These are phyloP conservation scores for Rubia balearica DNA, from an alignment of 305 asterid species.

Conservation along the genomic window DNA sequence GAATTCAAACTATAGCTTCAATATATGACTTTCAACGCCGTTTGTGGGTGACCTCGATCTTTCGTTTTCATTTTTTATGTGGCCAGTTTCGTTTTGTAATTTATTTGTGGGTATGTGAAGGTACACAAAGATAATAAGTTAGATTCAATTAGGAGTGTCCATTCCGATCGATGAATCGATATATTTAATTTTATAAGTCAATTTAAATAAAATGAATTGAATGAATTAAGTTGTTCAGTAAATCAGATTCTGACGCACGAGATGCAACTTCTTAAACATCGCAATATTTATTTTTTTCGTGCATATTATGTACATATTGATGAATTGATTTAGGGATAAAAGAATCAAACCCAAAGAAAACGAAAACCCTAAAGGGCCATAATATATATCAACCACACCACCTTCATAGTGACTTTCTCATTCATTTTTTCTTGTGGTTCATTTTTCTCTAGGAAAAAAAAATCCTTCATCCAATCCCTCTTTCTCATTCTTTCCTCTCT, in stretches of 20 bases:
- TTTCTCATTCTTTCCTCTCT: constrained; percentile 17
- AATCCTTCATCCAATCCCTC: constrained; percentile 3
- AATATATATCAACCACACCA: constrained; percentile 35
- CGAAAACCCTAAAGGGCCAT: constrained; percentile 26
- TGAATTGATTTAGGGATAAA: constrained; percentile 12
- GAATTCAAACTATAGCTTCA: constrained; percentile 7
- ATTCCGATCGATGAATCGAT: too few species aligned
- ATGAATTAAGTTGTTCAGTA: too few species aligned
- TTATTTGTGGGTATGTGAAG: too few species aligned
- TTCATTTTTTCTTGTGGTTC: constrained; percentile 9
- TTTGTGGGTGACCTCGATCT: constrained; percentile 5
- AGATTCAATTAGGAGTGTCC: too few species aligned
- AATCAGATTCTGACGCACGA: too few species aligned
- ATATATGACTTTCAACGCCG: constrained; percentile 7
- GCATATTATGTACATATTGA: constrained; percentile 16
- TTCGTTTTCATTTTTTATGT: neutral
- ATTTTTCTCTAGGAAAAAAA: constrained; percentile 13
- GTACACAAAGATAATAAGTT: too few species aligned
- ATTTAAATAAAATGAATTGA: too few species aligned
- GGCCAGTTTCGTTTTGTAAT: neutral
- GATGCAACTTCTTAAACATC: too few species aligned
- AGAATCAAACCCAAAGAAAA: constrained; percentile 20
- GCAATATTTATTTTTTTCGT: neutral
- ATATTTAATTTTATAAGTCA: too few species aligned
- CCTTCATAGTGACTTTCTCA: constrained; percentile 11